A percentile compares a stretch with the other conserved stretches of the same genome.
Conservation (phyloP, 2,329 filamentous ascomycete species). For the Stagonosporopsis chrysanthemi region DNA sequence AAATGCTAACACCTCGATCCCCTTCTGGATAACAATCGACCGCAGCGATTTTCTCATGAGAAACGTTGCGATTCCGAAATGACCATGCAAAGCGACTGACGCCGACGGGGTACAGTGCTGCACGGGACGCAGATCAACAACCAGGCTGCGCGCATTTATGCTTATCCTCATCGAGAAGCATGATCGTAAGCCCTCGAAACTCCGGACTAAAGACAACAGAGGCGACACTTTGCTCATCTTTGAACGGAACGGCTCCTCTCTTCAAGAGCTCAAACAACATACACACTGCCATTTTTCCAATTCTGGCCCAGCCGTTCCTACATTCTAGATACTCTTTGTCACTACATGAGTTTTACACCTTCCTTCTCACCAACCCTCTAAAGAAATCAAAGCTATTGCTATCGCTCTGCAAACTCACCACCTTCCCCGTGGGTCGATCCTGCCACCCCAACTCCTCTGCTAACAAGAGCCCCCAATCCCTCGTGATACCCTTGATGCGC, state of each 20-base stretch:
- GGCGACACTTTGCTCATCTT: neutral
- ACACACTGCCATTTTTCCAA: neutral
- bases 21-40: too few relatives aligned
- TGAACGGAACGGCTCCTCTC: neutral
- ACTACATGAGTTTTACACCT: slow-evolving; percentile 61
- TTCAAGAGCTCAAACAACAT: neutral
- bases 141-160: too few relatives aligned
- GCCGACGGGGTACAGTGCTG: neutral
- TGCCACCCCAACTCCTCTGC: slow-evolving; percentile 82
- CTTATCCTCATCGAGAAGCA: neutral
- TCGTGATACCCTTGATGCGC: slow-evolving; percentile 83
- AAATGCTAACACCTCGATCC: neutral
- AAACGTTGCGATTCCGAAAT: too few relatives aligned
- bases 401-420: slow-evolving; percentile 89
- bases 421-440: slow-evolving; percentile 76
- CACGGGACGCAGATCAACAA: neutral
- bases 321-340: neutral
- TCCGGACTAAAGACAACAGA: neutral
- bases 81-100: neutral
- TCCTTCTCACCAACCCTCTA: slow-evolving; percentile 82
- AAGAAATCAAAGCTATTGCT: slow-evolving; percentile 99
- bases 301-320: neutral
- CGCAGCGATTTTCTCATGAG: too few relatives aligned
- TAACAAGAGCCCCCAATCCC: slow-evolving; percentile 87
- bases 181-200: neutral